Evolutionary conservation across 306 rosid genomes (phyloP).

Genomic region (Prosopis cineraria): DNA sequence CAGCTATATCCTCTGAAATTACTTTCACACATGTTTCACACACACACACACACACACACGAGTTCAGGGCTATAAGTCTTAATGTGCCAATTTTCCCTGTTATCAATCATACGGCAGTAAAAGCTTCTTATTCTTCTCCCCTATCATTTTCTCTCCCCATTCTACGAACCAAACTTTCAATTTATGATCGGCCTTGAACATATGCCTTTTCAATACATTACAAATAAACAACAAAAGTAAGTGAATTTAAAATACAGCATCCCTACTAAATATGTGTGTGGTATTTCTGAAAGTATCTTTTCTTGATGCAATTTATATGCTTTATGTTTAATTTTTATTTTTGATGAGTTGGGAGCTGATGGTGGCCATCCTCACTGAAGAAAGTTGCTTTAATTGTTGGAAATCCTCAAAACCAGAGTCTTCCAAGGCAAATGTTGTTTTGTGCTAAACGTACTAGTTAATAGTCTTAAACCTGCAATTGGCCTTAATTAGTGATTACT

Average conservation of each 20-base stretch:
- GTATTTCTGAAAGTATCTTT: not conserved
- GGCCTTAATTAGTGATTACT: too few species aligned
- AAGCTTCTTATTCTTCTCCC: not conserved
- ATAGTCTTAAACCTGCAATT: too few species aligned
- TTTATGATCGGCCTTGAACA: constrained; percentile 6
- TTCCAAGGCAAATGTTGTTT: too few species aligned
- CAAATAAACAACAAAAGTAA: constrained; percentile 19
- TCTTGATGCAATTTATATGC: not conserved
- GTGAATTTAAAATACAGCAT: not conserved
- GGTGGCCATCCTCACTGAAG: too few species aligned
- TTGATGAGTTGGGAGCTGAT: too few species aligned
- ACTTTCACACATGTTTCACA: constrained; percentile 22
- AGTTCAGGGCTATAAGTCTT: not conserved
- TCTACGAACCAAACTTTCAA: not conserved
- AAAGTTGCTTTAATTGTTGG: too few species aligned
- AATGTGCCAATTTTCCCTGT: constrained; percentile 22
- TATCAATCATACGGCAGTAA: constrained; percentile 28
- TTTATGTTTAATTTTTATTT: not conserved
- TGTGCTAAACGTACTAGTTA: too few species aligned
- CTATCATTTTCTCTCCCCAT: not conserved
- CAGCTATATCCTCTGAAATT: constrained; percentile 28
- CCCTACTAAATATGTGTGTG: not conserved
- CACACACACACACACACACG: constrained; percentile 35
- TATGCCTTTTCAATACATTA: not conserved
- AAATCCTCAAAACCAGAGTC: too few species aligned